Evolutionary conservation across 2,329 filamentous ascomycete genomes (phyloP).

Genomic region (Microsporum canis): DNA sequence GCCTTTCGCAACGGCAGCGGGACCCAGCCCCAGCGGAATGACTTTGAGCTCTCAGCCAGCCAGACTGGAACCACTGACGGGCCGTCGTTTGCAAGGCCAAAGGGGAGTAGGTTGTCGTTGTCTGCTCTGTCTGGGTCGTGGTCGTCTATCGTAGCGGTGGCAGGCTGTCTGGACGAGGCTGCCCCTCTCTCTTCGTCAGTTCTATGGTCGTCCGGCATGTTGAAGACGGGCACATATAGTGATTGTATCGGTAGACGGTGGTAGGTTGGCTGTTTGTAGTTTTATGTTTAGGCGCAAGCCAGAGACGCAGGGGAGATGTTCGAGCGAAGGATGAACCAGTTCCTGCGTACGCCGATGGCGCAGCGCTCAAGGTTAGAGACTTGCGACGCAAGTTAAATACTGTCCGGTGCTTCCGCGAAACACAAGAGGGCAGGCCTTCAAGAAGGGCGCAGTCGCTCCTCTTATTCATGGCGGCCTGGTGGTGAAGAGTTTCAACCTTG

Average conservation of each 20-base stretch:
- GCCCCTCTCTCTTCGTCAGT: slow-evolving; percentile 19
- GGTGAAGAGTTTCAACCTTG: too few relatives aligned
- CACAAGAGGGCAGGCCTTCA: too few relatives aligned
- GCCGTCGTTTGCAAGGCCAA: slow-evolving; percentile 5
- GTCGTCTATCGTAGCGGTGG: slow-evolving; percentile 16
- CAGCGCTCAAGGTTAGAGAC: too few relatives aligned
- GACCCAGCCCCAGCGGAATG: slow-evolving; percentile 39
- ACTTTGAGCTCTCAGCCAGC: slow-evolving; percentile 38
- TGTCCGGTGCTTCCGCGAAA: too few relatives aligned
- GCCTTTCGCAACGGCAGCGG: slow-evolving; percentile 36
- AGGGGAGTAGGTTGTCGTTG: slow-evolving; percentile 22
- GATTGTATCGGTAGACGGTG: neutral
- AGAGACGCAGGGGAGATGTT: neutral
- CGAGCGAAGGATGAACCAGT: too few relatives aligned
- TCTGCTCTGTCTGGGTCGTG: slow-evolving; percentile 24
- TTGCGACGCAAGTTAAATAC: too few relatives aligned
- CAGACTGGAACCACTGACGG: slow-evolving; percentile 34
- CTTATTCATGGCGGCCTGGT: too few relatives aligned
- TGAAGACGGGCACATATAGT: neutral
- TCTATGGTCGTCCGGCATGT: slow-evolving; percentile 22
- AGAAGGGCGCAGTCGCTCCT: too few relatives aligned
- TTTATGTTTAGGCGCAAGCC: neutral
- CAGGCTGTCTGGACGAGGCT: slow-evolving; percentile 20
- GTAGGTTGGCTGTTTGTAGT: neutral
- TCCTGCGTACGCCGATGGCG: too few relatives aligned